phyloP scores from a whole-genome alignment of 352 stramenopile genomes.

The Phytophthora melonis region DNA sequence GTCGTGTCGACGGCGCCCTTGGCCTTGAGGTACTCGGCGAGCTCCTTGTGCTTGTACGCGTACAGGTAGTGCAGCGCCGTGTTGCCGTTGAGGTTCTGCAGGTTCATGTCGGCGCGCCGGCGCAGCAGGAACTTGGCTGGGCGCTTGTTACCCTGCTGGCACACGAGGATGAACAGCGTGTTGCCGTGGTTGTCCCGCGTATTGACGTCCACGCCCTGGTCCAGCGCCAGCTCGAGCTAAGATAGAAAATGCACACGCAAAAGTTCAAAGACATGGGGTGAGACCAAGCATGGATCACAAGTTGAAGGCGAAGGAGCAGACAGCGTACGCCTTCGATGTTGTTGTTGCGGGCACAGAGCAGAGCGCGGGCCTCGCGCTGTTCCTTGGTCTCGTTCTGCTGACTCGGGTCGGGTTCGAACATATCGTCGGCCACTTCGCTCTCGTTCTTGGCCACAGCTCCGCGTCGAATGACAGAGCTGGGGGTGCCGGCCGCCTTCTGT shows the following conservation, averaged over 20 bases:
- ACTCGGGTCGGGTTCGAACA: conserved; percentile 54
- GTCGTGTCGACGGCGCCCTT: conserved; percentile 95
- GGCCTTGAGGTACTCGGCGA: conserved; percentile 94
- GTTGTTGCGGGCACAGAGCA: conserved; percentile 83
- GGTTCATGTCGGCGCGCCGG: conserved; percentile 94
- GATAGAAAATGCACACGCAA: not conserved
- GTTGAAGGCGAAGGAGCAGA: not conserved
- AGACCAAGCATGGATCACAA: conserved; percentile 3
- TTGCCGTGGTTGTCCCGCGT: conserved; percentile 95
- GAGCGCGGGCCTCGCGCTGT: conserved; percentile 53
- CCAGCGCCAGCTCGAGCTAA: conserved; percentile 89
- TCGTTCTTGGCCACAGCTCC: conserved; percentile 25
- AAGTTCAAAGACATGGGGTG: conserved; percentile 19
- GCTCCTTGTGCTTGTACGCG: conserved; percentile 92
- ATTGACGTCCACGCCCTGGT: conserved; percentile 91
- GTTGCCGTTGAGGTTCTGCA: conserved; percentile 95
- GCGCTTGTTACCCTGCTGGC: conserved; percentile 96
- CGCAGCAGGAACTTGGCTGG: conserved; percentile 95
- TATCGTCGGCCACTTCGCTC: conserved; percentile 35
- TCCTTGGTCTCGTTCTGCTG: conserved; percentile 48
- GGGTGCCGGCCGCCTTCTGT: conserved; percentile 19
- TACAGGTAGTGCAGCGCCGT: conserved; percentile 96
- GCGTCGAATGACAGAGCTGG: conserved; percentile 14
- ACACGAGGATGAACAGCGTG: conserved; percentile 95
- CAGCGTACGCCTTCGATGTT: conserved; percentile 75